Evolutionary conservation across 768 basidiomycete species (phyloP), one percentile per base, ranked within the genome.

Genomic region (Termitomyces sp.): DNA sequence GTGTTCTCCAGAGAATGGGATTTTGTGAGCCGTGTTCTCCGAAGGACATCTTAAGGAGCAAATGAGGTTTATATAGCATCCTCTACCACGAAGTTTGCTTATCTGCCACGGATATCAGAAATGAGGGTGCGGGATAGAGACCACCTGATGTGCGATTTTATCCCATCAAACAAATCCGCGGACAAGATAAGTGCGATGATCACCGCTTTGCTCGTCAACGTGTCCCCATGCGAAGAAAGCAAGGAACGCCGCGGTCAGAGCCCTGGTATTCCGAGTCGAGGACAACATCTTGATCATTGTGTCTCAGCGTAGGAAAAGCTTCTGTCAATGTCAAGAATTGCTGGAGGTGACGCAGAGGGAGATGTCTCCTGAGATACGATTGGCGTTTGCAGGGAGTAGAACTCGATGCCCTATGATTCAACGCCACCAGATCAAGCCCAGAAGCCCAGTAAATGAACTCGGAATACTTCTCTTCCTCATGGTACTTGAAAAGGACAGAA

Each of bases 21-120:
- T 3, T 1, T 33, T 47, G 9, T 15, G 20, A 45, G 18, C 12
- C 18, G 29, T 31, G 9, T 29, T 18, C 3, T 22, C 13, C 33
- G 33, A 35, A 35, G 33, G 33, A 35, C 46, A 25, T 18, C 36
- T 39, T 15, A 2, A n/a, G 22, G 31, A 7, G 12, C 20, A 35
- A 43, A n/a, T 9, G 35, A 25, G 77, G 61, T 3, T 63, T 51
- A 2, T 67, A 62, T 7, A 86, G 87, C 80, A 81, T 85, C 31
- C 39, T 33, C 22, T 20, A 29, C 42, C 27, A 31, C 22, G 31
- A 40, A 40, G 18, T n/a, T 22, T 39, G 12, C 31, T 38, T 25
- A 40, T 54, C 36, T 25, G 27, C 29, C 13, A 32, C 42, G 18
- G 9, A 20, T 32, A 31, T 20, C 20, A 45, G 49, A 39, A 54